Percentiles rank a stretch among this genome's conserved stretches.
Conservation (phyloP, 129 eudicot genomes). For the Chrysanthemum lavandulifolium region DNA sequence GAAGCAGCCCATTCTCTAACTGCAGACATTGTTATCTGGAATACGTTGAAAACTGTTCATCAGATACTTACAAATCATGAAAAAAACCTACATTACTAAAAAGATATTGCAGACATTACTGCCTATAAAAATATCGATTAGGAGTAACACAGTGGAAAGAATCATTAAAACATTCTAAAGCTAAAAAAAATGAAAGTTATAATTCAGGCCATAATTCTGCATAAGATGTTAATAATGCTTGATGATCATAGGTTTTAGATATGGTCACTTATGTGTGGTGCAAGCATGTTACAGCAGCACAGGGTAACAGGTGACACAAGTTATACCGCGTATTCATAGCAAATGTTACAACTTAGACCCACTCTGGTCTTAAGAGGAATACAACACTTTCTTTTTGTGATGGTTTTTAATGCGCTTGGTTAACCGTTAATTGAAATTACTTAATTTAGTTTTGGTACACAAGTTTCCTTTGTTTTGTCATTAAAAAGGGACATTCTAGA, state of each 20-base stretch:
- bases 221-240: not conserved
- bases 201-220: not conserved
- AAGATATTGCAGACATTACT: conserved; percentile 5
- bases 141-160: not conserved
- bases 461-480: conserved; percentile 1
- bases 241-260: not conserved
- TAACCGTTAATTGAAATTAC: not conserved
- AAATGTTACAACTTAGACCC: conserved; percentile 2
- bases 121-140: not conserved
- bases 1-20: conserved; percentile 80
- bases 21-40: conserved; percentile 65
- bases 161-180: not conserved
- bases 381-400: not conserved
- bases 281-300: conserved; percentile 1
- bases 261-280: not conserved
- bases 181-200: not conserved
- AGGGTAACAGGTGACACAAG: not conserved
- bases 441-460: conserved; percentile 3
- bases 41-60: conserved; percentile 10
- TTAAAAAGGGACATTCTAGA: not conserved
- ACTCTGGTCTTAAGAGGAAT: not conserved
- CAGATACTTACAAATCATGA: conserved; percentile 23
- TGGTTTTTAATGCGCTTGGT: not conserved
- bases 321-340: not conserved
- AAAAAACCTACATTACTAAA: conserved; percentile 6